Evolutionary conservation across 768 basidiomycete species (phyloP), one percentile per base, ranked within the genome.

Genomic region (Termitomyces titanicus): DNA sequence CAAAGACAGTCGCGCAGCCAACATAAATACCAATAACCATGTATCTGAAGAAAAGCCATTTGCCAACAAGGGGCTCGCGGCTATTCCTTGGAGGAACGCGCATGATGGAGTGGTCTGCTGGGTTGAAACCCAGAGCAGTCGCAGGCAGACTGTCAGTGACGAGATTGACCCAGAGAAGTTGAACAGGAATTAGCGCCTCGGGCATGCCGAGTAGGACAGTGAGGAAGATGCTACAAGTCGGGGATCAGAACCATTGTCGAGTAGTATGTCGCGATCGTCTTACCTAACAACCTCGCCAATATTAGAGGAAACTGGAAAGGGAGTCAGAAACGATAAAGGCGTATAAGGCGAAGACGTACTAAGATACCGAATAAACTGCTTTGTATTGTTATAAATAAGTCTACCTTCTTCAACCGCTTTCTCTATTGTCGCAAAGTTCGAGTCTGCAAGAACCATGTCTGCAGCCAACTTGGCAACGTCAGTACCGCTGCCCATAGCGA

Each of bases 351-450:
- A 53, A 31, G 12, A 80, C 88, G 38, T 64, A 92, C 89, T 98
- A 67, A 99, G 87, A 76, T 98, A 99, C 64, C 96, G 89, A 72
- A 99, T 98, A 72, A 99, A 99, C 69, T 98, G 96, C 75, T 99
- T 99, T 43, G 95, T 98, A 74, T 99, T 99, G 75, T 98, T 98
- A 73, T 98, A 98, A 66, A 98, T 99, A 55, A 96, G 79, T 71
- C 96, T 79, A 63, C 96, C 96, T 74, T 99, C 96, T 71, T 98
- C 96, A 43, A 99, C 94, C 8, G 96, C 96, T 63, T 85, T 78
- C 70, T 97, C 95, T 71, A 99, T 98, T 7, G 94, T 95, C 11
- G 94, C 88, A 71, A 99, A 99, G 77, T 98, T 98, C 46, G 94
- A 94, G 70, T 96, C 94, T 5, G 92, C 90, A 48, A 95, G 83